Conservation (phyloP, 768 basidiomycete genomes). For the Phylloporus sp. region DNA sequence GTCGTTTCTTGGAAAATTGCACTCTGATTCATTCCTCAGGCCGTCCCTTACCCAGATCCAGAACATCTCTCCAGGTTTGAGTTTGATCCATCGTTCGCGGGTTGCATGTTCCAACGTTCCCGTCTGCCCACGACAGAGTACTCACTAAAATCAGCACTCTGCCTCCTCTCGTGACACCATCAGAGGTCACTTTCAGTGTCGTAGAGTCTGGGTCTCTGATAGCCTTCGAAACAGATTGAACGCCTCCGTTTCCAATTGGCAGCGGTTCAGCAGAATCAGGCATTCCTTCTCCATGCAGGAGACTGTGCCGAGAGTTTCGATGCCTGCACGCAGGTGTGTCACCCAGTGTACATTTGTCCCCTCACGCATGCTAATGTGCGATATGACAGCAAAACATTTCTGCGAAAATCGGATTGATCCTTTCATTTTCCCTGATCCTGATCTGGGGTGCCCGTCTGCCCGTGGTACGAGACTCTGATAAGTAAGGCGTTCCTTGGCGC, state of each 20-base stretch:
- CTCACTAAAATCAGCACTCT: conserved; percentile 71
- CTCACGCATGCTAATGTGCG: conserved; percentile 3
- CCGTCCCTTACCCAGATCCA: conserved; percentile 68
- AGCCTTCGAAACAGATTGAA: conserved; percentile 54
- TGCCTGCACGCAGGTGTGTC: conserved; percentile 77
- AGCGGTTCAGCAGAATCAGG: conserved; percentile 80
- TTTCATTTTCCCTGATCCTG: conserved; percentile 93
- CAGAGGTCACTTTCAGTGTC: conserved; percentile 63
- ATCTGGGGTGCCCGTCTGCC: conserved; percentile 92
- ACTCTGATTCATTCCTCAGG: conserved; percentile 34
- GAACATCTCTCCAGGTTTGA: conserved; percentile 54
- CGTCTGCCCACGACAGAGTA: conserved; percentile 45
- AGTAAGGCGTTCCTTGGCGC: neutral
- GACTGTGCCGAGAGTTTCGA: conserved; percentile 98
- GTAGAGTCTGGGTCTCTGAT: conserved; percentile 25
- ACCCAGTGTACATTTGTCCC: conserved; percentile 3
- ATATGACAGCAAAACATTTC: conserved; percentile 72
- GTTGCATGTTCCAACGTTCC: neutral
- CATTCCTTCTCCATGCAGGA: conserved; percentile 94
- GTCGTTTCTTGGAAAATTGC: neutral
- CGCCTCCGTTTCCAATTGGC: conserved; percentile 75
- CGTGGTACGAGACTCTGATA: conserved; percentile 52
- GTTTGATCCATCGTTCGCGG: conserved; percentile 32
- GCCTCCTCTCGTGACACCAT: conserved; percentile 89
- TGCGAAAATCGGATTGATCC: conserved; percentile 83